Conservation (phyloP, 495 filamentous ascomycete genomes). For the Hypoxylon perforatum region DNA sequence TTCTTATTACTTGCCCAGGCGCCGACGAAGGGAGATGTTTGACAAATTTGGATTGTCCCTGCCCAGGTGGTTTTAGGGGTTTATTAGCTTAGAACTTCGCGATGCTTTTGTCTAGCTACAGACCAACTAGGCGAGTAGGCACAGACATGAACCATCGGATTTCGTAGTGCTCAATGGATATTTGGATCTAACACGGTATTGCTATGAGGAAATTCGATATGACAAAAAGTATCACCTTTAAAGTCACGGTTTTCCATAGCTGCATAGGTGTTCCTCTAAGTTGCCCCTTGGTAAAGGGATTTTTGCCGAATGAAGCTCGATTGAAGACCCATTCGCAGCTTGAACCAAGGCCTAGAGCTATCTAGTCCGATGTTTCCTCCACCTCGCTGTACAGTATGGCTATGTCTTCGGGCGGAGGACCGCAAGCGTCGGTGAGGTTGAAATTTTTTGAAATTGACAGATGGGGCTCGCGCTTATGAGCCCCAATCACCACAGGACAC, state of each 20-base stretch:
- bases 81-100: not conserved
- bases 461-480: constrained; percentile 36
- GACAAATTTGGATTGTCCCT: constrained; percentile 16
- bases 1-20: constrained; percentile 15
- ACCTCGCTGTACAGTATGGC: constrained; percentile 29
- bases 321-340: constrained; percentile 6
- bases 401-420: constrained; percentile 1
- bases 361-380: constrained; percentile 5
- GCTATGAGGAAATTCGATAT: too few species aligned
- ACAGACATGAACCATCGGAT: too few species aligned
- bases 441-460: constrained; percentile 32
- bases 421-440: constrained; percentile 32
- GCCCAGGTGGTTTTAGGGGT: constrained; percentile 14
- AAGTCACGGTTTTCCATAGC: not conserved
- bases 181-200: constrained; percentile 2
- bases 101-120: not conserved
- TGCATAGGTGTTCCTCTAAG: not conserved
- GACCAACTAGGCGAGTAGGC: too few species aligned
- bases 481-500: constrained; percentile 39
- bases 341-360: constrained; percentile 23
- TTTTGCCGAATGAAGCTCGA: constrained; percentile 39
- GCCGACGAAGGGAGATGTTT: constrained; percentile 24
- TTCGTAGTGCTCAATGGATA: constrained; percentile 5
- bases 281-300: constrained; percentile 9
- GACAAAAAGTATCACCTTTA: too few species aligned